These are phyloP conservation scores for Torulaspora maleeae DNA, from an alignment of 805 yeast species.

Conservation along the genomic window DNA sequence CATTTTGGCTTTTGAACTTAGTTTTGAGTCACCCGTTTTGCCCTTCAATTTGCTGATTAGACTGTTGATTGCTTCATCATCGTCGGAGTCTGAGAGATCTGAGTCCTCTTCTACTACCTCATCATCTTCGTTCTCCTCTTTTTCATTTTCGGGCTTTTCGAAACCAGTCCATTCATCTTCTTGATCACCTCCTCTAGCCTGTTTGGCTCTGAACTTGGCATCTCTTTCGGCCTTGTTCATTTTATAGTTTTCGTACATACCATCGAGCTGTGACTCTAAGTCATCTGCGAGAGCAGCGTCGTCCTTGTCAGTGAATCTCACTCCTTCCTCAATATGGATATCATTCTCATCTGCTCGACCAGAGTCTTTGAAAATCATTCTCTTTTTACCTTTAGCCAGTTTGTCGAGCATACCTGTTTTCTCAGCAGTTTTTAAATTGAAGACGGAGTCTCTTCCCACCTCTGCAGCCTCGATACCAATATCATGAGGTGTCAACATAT, in stretches of 20 bases:
- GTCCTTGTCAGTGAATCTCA: constrained; percentile 32
- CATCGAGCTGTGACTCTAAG: constrained; percentile 76
- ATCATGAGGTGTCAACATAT: constrained; percentile 88
- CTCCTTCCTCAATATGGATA: constrained; percentile 49
- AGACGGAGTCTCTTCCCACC: constrained; percentile 71
- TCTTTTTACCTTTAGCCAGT: constrained; percentile 70
- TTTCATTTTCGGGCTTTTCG: constrained; percentile 43
- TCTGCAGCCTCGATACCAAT: constrained; percentile 90
- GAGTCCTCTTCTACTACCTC: constrained; percentile 38
- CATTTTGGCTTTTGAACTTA: constrained; percentile 41
- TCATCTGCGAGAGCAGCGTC: constrained; percentile 51
- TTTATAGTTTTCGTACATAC: constrained; percentile 72
- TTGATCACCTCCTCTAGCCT: constrained; percentile 68
- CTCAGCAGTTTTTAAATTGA: constrained; percentile 80
- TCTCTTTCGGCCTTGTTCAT: constrained; percentile 61
- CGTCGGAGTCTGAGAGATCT: constrained; percentile 56
- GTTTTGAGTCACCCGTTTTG: constrained; percentile 37
- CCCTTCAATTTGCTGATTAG: constrained; percentile 54
- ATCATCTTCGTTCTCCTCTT: constrained; percentile 40
- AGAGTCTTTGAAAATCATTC: constrained; percentile 52
- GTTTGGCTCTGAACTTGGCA: constrained; percentile 63
- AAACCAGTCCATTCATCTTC: constrained; percentile 81
- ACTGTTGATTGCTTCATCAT: constrained; percentile 62
- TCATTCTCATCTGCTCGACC: constrained; percentile 54
- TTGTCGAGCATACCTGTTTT: constrained; percentile 77